phyloP scores from a whole-genome alignment of 163 green algal species.

The Scenedesmus sp. region DNA sequence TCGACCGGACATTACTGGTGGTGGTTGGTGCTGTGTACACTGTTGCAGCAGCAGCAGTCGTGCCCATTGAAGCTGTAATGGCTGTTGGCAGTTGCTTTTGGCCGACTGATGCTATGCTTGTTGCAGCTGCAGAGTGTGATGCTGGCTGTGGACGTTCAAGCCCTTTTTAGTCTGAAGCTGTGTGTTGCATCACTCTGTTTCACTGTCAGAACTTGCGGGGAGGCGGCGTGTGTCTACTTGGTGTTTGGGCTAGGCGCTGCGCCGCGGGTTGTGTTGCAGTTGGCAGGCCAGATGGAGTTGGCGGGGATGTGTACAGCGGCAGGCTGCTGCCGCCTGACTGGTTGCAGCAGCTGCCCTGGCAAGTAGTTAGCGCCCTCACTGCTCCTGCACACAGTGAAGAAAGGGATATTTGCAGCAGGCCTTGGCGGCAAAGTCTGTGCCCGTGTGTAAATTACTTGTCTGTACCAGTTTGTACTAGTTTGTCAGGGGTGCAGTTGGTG shows the following conservation, averaged over 20 bases:
- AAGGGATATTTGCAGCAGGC: background rate
- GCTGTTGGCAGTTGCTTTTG: no score
- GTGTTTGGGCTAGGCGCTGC: background rate
- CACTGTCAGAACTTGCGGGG: background rate
- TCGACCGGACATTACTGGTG: background rate
- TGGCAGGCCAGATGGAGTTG: background rate
- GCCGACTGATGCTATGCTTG: background rate
- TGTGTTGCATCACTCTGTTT: background rate
- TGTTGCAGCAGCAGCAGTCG: background rate
- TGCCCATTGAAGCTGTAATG: background rate
- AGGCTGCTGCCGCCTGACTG: background rate
- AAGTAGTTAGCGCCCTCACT: background rate
- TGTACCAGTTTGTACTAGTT: background rate
- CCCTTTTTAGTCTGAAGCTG: background rate
- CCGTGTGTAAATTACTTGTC: background rate
- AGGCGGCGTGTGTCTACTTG: background rate
- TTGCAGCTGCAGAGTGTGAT: background rate
- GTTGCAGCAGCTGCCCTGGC: background rate
- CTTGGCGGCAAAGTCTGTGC: background rate
- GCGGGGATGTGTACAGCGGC: background rate
- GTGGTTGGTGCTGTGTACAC: background rate
- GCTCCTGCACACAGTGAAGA: background rate
- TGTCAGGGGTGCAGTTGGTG: slow-evolving; percentile 1
- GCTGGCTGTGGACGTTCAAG: background rate
- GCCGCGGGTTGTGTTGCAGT: background rate